Evolutionary conservation across 2,329 filamentous ascomycete genomes (phyloP), one percentile per base, ranked within the genome.

Genomic region (Botrytis porri): DNA sequence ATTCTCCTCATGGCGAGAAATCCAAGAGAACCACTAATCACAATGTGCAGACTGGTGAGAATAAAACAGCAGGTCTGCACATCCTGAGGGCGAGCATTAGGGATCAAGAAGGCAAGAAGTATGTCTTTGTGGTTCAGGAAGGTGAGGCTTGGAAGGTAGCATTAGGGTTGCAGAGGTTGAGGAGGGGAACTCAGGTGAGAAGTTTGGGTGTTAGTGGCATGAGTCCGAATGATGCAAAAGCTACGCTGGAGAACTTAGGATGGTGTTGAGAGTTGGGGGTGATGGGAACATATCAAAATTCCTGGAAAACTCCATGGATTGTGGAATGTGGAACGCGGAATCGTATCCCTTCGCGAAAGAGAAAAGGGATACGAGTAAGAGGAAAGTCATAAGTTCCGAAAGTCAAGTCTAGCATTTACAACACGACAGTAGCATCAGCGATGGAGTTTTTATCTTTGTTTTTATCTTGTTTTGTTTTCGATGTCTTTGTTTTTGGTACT

Each of bases 111-210:
- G 88, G 88, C 61, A 90, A 90, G 82, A 85, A 89, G 51, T 91
- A 88, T 78, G 81, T 92, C 51, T 92, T 92, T 78, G 85, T 92
- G 16, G 82, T 92, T 48, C 84, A 85, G 59, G 89, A 92, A 79
- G 86, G 88, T 74, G 90, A 92, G 80, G 86, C 86, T 41, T 92
- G 90, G 90, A 92, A 92, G 85, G 83, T 92, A 37, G 85, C 88
- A 1, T 83, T 87, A 51, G 89, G 88, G 3, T 79, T 92, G 77
- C 88, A 90, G 80, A 85, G 87, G 62, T 81, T 92, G 77, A 83
- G 89, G 70, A 85, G 86, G 71, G 89, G 90, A 8, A 87, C 86
- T 4, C 88, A 90, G 80, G 87, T 87, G 45, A 84, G 88, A 70
- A 86, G 88, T 73, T 82, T 92, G 63, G 88, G 87, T 8, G 85